A percentile compares a stretch with the other conserved stretches of the same genome.
These are phyloP conservation scores for Lactifluus hygrophoroides DNA, from an alignment of 768 basidiomycete genomes.

Conservation along the genomic window DNA sequence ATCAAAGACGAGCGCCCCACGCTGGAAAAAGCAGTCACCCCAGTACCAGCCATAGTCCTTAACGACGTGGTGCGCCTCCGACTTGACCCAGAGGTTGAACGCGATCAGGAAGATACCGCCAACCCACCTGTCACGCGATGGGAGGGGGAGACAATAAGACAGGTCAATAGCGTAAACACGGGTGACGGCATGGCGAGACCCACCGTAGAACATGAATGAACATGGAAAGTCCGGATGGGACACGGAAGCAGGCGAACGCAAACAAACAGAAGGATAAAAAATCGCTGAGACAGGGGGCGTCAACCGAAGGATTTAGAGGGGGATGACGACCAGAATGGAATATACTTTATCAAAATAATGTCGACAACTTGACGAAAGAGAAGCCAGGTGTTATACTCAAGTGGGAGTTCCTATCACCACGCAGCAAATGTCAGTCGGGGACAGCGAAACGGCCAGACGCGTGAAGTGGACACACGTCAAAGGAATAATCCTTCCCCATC, in stretches of 20 bases:
- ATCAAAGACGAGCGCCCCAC: slow-evolving; percentile 91
- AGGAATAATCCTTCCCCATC: slow-evolving; percentile 92
- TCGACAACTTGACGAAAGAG: slow-evolving; percentile 95
- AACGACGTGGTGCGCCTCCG: slow-evolving; percentile 93
- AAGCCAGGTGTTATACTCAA: slow-evolving; percentile 96
- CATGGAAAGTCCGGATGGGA: slow-evolving; percentile 68
- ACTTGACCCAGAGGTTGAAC: slow-evolving; percentile 98
- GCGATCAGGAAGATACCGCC: slow-evolving; percentile 77
- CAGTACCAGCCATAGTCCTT: slow-evolving; percentile 99
- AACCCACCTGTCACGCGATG: slow-evolving; percentile 53
- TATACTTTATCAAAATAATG: slow-evolving; percentile 90
- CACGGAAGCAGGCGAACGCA: slow-evolving; percentile 85
- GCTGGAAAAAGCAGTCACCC: slow-evolving; percentile 90
- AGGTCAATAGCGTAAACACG: neutral
- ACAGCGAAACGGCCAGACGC: slow-evolving; percentile 1
- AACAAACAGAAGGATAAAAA: slow-evolving; percentile 94
- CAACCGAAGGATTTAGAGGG: neutral
- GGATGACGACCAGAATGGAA: neutral
- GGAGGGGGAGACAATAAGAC: neutral
- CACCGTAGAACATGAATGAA: slow-evolving; percentile 72
- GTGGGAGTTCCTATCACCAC: slow-evolving; percentile 61
- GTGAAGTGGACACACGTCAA: slow-evolving; percentile 55
- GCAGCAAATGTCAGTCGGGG: neutral
- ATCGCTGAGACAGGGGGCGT: slow-evolving; percentile 46
- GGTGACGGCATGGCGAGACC: slow-evolving; percentile 15